These are phyloP conservation scores for Paramecium octaurelia DNA, from an alignment of 73 alveolate genomes.

Conservation along the genomic window DNA sequence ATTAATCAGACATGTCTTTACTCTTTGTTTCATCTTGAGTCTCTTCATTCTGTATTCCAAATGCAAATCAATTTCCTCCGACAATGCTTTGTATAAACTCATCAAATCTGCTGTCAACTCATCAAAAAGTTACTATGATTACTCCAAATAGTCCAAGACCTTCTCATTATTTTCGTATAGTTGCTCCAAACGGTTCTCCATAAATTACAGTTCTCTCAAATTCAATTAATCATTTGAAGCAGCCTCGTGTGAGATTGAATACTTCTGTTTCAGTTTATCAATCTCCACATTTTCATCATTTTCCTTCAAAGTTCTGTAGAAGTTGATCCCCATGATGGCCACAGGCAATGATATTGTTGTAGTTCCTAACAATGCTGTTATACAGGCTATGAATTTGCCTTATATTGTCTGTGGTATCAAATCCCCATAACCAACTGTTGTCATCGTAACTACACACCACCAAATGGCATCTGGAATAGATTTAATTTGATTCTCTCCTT, in stretches of 20 bases:
- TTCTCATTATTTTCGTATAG: background rate
- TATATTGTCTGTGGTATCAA: constrained; percentile 38
- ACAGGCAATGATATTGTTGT: constrained; percentile 46
- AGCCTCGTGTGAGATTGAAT: background rate
- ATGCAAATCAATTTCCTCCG: constrained; percentile 1
- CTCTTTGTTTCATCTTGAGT: background rate
- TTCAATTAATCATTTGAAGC: background rate
- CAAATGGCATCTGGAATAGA: constrained; percentile 54
- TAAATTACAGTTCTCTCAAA: background rate
- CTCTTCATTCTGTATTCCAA: background rate
- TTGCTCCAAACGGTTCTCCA: background rate
- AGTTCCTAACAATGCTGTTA: constrained; percentile 50
- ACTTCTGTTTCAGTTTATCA: background rate
- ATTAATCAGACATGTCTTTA: background rate
- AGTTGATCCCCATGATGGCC: background rate
- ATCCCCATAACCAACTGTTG: constrained; percentile 66
- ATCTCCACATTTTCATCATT: background rate
- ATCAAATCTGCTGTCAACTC: background rate
- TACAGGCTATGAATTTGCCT: constrained; percentile 50
- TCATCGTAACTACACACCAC: constrained; percentile 57
- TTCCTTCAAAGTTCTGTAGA: background rate
- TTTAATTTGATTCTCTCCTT: background rate
- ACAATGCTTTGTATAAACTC: background rate
- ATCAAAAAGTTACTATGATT: background rate
- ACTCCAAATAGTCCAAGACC: background rate